These are phyloP conservation scores for Candida suzukii DNA, from an alignment of 805 yeast species.

Conservation along the genomic window DNA sequence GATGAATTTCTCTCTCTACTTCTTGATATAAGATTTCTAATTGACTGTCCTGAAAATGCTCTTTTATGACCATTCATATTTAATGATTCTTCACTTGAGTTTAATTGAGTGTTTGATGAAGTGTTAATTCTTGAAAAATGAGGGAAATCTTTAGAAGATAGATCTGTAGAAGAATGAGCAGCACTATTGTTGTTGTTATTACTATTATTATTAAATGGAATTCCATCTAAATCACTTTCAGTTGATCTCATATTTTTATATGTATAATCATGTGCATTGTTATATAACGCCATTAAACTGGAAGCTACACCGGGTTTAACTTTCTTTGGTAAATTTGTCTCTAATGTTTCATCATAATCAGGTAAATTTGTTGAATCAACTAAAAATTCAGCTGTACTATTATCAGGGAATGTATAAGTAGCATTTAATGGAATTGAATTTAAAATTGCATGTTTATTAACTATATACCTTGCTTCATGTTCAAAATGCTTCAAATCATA, in stretches of 20 bases:
- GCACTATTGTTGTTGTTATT: no score
- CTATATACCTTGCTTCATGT: constrained; percentile 48
- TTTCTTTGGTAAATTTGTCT: constrained; percentile 40
- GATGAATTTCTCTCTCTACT: neutral
- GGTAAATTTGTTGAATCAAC: neutral
- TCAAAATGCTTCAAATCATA: constrained; percentile 34
- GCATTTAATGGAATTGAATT: constrained; percentile 24
- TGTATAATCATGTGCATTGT: constrained; percentile 11
- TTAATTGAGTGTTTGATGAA: neutral
- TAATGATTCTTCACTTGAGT: neutral
- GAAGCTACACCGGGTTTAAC: constrained; percentile 87
- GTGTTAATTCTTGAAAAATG: neutral
- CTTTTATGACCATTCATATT: neutral
- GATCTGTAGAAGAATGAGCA: neutral
- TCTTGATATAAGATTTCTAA: neutral
- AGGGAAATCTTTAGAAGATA: neutral
- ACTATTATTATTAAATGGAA: neutral
- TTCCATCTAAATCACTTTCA: neutral
- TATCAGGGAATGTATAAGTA: constrained; percentile 5
- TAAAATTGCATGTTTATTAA: constrained; percentile 37
- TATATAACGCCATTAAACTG: constrained; percentile 65
- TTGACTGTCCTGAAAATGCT: neutral
- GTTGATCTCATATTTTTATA: neutral
- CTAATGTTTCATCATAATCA: constrained; percentile 1
- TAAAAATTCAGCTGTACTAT: neutral